phyloP scores from a whole-genome alignment of 805 yeast species.

The Danielia reshetovae region DNA sequence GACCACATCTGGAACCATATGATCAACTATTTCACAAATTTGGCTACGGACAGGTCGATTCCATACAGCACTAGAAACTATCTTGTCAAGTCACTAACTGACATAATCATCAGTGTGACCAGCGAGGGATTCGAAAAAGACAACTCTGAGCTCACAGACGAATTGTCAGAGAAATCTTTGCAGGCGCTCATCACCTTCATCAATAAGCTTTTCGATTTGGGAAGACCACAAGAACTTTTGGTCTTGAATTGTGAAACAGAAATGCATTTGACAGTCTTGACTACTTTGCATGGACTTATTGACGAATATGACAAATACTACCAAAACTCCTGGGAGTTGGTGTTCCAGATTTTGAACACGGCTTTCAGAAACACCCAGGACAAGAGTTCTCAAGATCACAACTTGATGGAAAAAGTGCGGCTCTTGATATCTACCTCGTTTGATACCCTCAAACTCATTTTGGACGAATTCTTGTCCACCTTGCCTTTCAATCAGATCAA shows the following conservation, averaged over 20 bases:
- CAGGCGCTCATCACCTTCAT: constrained; percentile 46
- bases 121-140: constrained; percentile 34
- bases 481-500: constrained; percentile 66
- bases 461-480: constrained; percentile 77
- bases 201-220: constrained; percentile 34
- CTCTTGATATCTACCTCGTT: constrained; percentile 65
- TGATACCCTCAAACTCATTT: constrained; percentile 74
- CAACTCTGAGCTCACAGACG: constrained; percentile 15
- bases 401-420: constrained; percentile 44
- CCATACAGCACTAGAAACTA: constrained; percentile 42
- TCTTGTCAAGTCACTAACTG: constrained; percentile 50
- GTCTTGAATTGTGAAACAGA: constrained; percentile 61
- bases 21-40: constrained; percentile 41
- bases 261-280: constrained; percentile 56
- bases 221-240: constrained; percentile 38
- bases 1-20: constrained; percentile 46
- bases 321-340: constrained; percentile 66
- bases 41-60: constrained; percentile 42
- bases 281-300: constrained; percentile 65
- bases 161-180: constrained; percentile 48
- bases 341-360: constrained; percentile 57
- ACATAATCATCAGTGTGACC: constrained; percentile 42
- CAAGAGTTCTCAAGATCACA: constrained; percentile 17
- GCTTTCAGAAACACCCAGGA: constrained; percentile 43
- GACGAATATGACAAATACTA: constrained; percentile 69